Percentiles rank a stretch among this genome's conserved stretches.
These are phyloP conservation scores for Pestalotiopsis fici DNA, from an alignment of 2,329 filamentous ascomycete species.

Conservation along the genomic window DNA sequence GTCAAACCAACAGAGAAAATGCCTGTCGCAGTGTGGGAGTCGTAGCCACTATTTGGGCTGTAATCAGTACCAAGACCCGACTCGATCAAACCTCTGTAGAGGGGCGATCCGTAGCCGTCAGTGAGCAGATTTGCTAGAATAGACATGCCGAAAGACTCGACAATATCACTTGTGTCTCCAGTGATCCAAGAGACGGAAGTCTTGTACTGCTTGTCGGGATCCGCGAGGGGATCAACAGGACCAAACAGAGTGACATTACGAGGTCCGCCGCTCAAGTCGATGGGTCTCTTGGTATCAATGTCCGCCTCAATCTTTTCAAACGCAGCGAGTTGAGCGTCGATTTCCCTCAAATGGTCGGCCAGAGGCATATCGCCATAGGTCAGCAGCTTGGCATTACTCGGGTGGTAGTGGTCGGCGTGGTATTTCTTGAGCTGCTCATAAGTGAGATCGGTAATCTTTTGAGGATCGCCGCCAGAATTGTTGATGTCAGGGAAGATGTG, in stretches of 20 bases:
- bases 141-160: slow-evolving; percentile 86
- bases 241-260: slow-evolving; percentile 72
- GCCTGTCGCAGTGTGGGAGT: slow-evolving; percentile 72
- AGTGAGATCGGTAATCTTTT: slow-evolving; percentile 93
- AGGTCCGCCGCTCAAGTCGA: slow-evolving; percentile 68
- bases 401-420: slow-evolving; percentile 92
- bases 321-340: slow-evolving; percentile 71
- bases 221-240: slow-evolving; percentile 83
- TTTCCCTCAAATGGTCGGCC: slow-evolving; percentile 74
- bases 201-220: slow-evolving; percentile 85
- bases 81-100: slow-evolving; percentile 89
- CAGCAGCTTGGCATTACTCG: slow-evolving; percentile 93
- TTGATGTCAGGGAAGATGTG: slow-evolving; percentile 92
- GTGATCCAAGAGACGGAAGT: slow-evolving; percentile 93
- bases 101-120: slow-evolving; percentile 91
- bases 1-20: slow-evolving; percentile 91
- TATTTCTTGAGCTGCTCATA: slow-evolving; percentile 87
- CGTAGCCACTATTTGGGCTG: slow-evolving; percentile 92
- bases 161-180: slow-evolving; percentile 77
- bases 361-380: slow-evolving; percentile 95
- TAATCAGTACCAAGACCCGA: slow-evolving; percentile 89
- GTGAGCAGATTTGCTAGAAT: slow-evolving; percentile 82
- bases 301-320: slow-evolving; percentile 75
- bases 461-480: slow-evolving; percentile 94
- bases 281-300: slow-evolving; percentile 73